Conservation (phyloP, 169 alveolate species). For the Babesia ovata region DNA sequence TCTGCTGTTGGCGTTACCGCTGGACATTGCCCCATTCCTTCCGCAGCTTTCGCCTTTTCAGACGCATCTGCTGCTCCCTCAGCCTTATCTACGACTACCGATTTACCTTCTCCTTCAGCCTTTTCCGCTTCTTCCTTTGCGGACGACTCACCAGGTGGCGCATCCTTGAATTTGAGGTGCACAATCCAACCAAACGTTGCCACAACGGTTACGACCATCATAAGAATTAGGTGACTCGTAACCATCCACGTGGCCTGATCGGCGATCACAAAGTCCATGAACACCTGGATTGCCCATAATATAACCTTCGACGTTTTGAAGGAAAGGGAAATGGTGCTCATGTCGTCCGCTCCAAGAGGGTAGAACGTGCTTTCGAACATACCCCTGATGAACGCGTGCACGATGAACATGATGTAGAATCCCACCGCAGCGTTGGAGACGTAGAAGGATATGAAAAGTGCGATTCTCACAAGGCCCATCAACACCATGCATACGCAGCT, state of each 20-base stretch:
- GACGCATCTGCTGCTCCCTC: no score
- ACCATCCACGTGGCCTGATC: conserved; percentile 22
- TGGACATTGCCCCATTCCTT: no score
- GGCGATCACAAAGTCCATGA: conserved; percentile 34
- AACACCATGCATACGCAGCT: neutral
- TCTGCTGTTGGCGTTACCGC: no score
- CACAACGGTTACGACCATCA: neutral
- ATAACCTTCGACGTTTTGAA: conserved; percentile 12
- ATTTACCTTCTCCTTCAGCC: neutral
- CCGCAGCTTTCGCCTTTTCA: no score
- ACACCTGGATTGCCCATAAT: conserved; percentile 33
- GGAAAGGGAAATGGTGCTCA: conserved; percentile 27
- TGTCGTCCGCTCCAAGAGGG: conserved; percentile 39
- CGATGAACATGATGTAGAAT: conserved; percentile 3
- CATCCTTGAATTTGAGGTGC: neutral
- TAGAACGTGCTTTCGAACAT: conserved; percentile 40
- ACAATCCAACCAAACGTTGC: neutral
- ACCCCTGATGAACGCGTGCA: conserved; percentile 34
- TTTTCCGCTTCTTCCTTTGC: neutral
- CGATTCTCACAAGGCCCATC: neutral
- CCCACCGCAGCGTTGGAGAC: conserved; percentile 6
- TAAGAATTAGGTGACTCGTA: neutral
- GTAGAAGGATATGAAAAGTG: neutral
- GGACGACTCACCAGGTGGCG: neutral
- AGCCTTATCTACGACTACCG: neutral